Conservation (phyloP, 75 land plant species). For the Gnetum montanum region DNA sequence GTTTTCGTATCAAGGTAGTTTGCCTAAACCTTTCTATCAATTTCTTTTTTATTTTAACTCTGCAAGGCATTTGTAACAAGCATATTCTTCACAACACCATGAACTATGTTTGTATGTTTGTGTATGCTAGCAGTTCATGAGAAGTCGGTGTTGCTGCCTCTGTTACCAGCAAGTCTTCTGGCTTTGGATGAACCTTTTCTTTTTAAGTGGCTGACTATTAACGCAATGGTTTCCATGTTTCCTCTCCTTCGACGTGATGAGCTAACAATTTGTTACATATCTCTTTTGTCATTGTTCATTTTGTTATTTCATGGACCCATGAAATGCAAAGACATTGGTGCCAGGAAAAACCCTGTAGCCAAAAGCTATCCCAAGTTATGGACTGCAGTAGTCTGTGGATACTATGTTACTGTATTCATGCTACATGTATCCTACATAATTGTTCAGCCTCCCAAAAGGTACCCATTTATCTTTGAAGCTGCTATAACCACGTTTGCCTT, state of each 20-base stretch:
- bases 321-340: neutral
- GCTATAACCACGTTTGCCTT: constrained; percentile 57
- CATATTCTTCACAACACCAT: neutral
- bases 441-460: constrained; percentile 56
- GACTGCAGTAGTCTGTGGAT: constrained; percentile 10
- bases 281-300: constrained; percentile 45
- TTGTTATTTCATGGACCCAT: constrained; percentile 31
- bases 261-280: constrained; percentile 48
- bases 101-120: neutral
- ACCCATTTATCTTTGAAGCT: constrained; percentile 87
- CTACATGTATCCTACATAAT: constrained; percentile 48
- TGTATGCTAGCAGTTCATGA: constrained; percentile 95
- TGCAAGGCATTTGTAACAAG: neutral
- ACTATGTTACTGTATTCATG: constrained; percentile 18
- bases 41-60: constrained; percentile 3
- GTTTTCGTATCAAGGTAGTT: constrained; percentile 91
- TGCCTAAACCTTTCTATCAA: too few species aligned
- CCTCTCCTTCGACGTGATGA: constrained; percentile 75
- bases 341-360: neutral
- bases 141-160: constrained; percentile 86
- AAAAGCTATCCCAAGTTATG: neutral
- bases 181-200: constrained; percentile 57
- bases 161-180: constrained; percentile 78
- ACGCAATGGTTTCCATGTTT: constrained; percentile 66
- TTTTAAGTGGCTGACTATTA: constrained; percentile 37